phyloP scores from a whole-genome alignment of 805 yeast genomes.

The Blastobotrys chiropterorum region DNA sequence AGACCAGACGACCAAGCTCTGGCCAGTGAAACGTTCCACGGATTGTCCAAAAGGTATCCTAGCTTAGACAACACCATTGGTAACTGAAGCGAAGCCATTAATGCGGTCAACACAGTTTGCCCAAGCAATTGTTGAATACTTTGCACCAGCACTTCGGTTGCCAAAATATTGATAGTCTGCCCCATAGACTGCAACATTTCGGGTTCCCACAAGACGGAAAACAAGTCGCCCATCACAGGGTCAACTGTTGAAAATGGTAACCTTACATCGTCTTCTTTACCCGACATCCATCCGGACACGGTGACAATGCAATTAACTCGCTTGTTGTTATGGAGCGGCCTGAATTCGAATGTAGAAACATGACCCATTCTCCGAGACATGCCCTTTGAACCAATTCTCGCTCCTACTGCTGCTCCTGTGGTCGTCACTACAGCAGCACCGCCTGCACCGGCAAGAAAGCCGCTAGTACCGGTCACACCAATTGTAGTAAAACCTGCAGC shows the following conservation, averaged over 20 bases:
- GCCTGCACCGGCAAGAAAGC: slow-evolving; percentile 92
- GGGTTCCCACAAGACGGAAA: slow-evolving; percentile 94
- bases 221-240: slow-evolving; percentile 95
- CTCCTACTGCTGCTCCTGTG: slow-evolving; percentile 87
- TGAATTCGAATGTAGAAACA: slow-evolving; percentile 88
- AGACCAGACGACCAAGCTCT: slow-evolving; percentile 96
- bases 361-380: slow-evolving; percentile 85
- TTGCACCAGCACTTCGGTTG: slow-evolving; percentile 87
- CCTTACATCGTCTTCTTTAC: slow-evolving; percentile 90
- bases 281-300: slow-evolving; percentile 97
- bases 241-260: slow-evolving; percentile 94
- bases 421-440: slow-evolving; percentile 93
- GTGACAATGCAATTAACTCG: slow-evolving; percentile 82
- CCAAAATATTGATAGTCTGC: slow-evolving; percentile 88
- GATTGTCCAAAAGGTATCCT: slow-evolving; percentile 86
- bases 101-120: slow-evolving; percentile 77
- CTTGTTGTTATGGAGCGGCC: slow-evolving; percentile 86
- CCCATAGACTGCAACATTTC: slow-evolving; percentile 95
- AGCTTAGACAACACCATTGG: slow-evolving; percentile 89
- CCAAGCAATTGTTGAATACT: slow-evolving; percentile 94
- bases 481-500: slow-evolving; percentile 96
- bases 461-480: slow-evolving; percentile 89
- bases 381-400: slow-evolving; percentile 77
- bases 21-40: slow-evolving; percentile 96
- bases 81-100: slow-evolving; percentile 87